Base-by-base conservation (phyloP, 805 yeast species). In the Dipodascus albidus region DNA sequence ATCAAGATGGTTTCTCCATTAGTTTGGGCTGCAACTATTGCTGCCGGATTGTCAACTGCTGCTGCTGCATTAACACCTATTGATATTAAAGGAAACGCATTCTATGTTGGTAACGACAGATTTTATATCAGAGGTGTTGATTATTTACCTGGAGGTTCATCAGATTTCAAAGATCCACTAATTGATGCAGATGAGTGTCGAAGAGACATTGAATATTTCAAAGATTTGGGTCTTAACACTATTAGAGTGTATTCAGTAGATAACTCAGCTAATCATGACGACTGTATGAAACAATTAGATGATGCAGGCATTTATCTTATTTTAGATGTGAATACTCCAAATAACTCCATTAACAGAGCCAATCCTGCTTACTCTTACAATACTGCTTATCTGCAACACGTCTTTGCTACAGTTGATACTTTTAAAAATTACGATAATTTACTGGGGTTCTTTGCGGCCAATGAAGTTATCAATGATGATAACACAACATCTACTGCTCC, bases 361-460 rank as follows among this genome's bases (percentile, higher is more conserved):
- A 68, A 75, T 56, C 96, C 97, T 23, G 72, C 71, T 47, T 80
- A 77, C 60, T 82, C 85, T 59, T 91, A 93, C 72, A 84, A 84
- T 53, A 74, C 79, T 24, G 96, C 89, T 35, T 89, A 88, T 69
- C 74, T 91, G 68, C 91, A 88, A 68, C 85, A 84, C 66, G 81
- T 90, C 24, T 86, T 90, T 63, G 95, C 97, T 2, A 86, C 96
- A 2, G 81, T 91, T 56, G 97, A 93, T 68, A 73, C 79, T 60
- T 83, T 93, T 75, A 78, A 81, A 59, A 74, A 76, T 60, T 93
- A 89, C 70, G 72, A 82, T 52, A 93, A 93, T 69, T 78, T 87
- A 17, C 74, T 91, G 55, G 99, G 98, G 2, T 90, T 87, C 74
- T 88, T 91, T 70, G 97, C 98, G 17, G 98, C 97, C 57, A 91